Evolutionary conservation across 805 yeast genomes (phyloP), one percentile per base, ranked within the genome.

Genomic region (Nakazawaea siamensis): DNA sequence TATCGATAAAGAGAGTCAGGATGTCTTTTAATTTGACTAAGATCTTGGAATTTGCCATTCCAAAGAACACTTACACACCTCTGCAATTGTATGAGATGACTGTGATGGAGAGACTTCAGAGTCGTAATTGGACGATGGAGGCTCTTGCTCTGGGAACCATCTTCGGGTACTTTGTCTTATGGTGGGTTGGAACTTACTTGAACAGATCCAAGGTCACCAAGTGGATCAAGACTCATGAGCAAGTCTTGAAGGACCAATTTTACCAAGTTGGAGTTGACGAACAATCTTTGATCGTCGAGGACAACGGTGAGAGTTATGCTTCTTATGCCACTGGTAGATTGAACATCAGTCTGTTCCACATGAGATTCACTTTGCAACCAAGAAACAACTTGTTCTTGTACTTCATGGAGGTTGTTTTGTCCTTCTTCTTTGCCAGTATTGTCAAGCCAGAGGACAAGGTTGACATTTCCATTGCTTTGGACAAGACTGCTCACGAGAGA

Each of bases 241-340:
- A 68, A 1, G 71, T 67, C 8, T 64, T 88, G 40, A 62, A 67
- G 29, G 68, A 70, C 26, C 80, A 88, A 54, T 92, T 92, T 54
- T 73, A 66, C 48, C 87, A 81, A 53, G 88, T 80, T 40, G 95
- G 95, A 42, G 73, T 68, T 24, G 50, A 64, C 5, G 38, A 50
- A 26, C 60, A 58, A 16, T 54, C 64, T 38, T 57, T 74, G 48
- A 64, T 67, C 43, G 64, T 76, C 45, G 68, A 73, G 54, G 94
- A 81, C 51, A 70, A 76, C 32, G 62, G 77, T 18, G 77, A 80
- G 47, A 62, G 67, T 40, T 85, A 58, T 56, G 58, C 64, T 9
- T 65, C 83, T 24, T 92, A 85, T 54, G 94, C 96, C 28, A 72
- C 95, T 38, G 98, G 98, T 42, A 78, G 98, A 57, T 63, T 74